These are phyloP conservation scores for Mrakia hoshinonis DNA, from an alignment of 768 basidiomycete genomes.

Conservation along the genomic window DNA sequence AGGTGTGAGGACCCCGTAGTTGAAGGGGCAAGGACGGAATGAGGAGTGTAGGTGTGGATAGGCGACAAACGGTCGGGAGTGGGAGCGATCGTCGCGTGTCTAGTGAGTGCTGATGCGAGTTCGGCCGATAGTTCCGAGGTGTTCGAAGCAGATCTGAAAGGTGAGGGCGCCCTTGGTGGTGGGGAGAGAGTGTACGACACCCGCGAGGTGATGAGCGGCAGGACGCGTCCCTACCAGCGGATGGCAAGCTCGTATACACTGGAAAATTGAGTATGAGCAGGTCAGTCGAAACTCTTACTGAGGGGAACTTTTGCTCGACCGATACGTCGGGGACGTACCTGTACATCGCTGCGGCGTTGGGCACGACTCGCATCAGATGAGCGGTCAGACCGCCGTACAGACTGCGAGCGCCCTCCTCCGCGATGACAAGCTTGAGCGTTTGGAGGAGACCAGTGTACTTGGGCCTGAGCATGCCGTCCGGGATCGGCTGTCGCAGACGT, in stretches of 20 bases:
- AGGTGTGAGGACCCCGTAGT: not conserved
- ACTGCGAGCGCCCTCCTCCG: conserved; percentile 77
- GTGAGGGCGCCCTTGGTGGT: too few relatives aligned
- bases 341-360: conserved; percentile 93
- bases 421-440: conserved; percentile 71
- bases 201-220: too few relatives aligned
- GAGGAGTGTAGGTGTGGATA: not conserved
- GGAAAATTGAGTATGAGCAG: not conserved
- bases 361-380: conserved; percentile 91
- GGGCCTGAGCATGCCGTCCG: conserved; percentile 52
- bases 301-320: too few relatives aligned
- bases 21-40: not conserved
- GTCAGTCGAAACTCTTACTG: not conserved
- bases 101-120: too few relatives aligned
- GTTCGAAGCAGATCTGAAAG: too few relatives aligned
- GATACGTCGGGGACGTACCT: too few relatives aligned
- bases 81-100: too few relatives aligned
- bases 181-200: too few relatives aligned
- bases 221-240: conserved; percentile 6
- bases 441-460: conserved; percentile 83
- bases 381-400: conserved; percentile 88
- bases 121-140: too few relatives aligned
- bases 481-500: conserved; percentile 75
- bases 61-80: too few relatives aligned
- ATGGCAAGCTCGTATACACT: conserved; percentile 30